phyloP scores from a whole-genome alignment of 75 land plant species.

The Cupressus sempervirens region DNA sequence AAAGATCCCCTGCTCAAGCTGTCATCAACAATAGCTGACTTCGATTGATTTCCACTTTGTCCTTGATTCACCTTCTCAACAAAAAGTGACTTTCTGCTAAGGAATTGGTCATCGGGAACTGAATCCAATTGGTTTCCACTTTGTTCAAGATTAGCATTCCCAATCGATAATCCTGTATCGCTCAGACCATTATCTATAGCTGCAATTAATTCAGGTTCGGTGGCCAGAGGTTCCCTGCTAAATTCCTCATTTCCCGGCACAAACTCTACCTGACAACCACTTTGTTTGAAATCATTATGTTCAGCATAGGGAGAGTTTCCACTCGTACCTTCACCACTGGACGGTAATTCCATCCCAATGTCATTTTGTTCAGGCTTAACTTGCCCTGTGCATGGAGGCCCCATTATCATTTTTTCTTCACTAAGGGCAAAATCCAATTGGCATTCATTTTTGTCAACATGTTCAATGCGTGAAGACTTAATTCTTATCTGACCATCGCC shows the following conservation, averaged over 20 bases:
- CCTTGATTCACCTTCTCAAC: neutral
- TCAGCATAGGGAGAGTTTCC: neutral
- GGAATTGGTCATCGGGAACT: neutral
- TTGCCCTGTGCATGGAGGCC: neutral
- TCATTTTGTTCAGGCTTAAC: neutral
- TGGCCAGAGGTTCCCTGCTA: neutral
- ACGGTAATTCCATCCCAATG: neutral
- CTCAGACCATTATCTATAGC: neutral
- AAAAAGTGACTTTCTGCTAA: neutral
- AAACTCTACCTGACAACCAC: neutral
- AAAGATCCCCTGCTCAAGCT: neutral
- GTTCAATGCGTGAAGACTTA: neutral
- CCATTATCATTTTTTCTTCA: neutral
- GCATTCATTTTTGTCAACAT: neutral
- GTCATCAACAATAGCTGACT: neutral
- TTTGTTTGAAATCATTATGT: neutral
- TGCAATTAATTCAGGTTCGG: neutral
- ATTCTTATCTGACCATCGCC: neutral
- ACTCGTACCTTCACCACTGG: neutral
- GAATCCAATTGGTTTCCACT: neutral
- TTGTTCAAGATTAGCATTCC: neutral
- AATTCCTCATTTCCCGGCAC: neutral
- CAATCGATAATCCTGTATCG: neutral
- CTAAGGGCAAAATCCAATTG: neutral
- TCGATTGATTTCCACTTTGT: neutral